Evolutionary conservation across 768 basidiomycete species (phyloP).

Genomic region (Rhodotorula kratochvilovae): DNA sequence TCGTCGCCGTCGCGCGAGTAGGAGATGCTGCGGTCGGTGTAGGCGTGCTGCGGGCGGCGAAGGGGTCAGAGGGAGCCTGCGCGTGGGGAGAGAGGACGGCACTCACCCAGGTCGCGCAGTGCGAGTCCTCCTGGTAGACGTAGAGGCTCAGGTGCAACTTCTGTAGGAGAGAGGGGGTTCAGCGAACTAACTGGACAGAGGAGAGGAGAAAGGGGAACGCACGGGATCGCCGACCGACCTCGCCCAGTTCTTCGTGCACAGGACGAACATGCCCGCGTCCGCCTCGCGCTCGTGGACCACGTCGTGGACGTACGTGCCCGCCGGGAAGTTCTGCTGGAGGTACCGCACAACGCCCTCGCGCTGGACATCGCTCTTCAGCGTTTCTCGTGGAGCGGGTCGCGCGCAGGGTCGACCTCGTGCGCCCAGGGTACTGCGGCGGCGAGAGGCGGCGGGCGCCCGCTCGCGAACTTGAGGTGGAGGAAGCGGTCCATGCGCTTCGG

Average conservation of each 20-base stretch:
- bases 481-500: constrained; percentile 3
- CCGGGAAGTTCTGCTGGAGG: constrained; percentile 21
- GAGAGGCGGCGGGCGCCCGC: constrained; percentile 13
- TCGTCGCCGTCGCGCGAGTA: constrained; percentile 22
- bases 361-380: constrained; percentile 27
- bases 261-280: constrained; percentile 13
- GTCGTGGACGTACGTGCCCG: constrained; percentile 12
- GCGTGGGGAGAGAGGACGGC: too few species aligned
- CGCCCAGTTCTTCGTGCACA: constrained; percentile 20
- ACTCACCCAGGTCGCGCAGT: constrained; percentile 31
- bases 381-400: constrained; percentile 9
- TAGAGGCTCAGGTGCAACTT: constrained; percentile 32
- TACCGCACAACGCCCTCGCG: constrained; percentile 25
- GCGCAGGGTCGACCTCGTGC: constrained; percentile 14
- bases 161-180: background rate
- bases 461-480: constrained; percentile 27
- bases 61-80: accelerated
- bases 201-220: background rate
- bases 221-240: constrained; percentile 19
- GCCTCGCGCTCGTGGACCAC: constrained; percentile 23
- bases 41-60: constrained; percentile 21
- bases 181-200: background rate
- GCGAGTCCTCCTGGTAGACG: constrained; percentile 23
- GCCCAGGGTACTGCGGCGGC: constrained; percentile 14
- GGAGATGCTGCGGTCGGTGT: constrained; percentile 35